phyloP scores from a whole-genome alignment of 345 rosid genomes.

The Hevea brasiliensis region DNA sequence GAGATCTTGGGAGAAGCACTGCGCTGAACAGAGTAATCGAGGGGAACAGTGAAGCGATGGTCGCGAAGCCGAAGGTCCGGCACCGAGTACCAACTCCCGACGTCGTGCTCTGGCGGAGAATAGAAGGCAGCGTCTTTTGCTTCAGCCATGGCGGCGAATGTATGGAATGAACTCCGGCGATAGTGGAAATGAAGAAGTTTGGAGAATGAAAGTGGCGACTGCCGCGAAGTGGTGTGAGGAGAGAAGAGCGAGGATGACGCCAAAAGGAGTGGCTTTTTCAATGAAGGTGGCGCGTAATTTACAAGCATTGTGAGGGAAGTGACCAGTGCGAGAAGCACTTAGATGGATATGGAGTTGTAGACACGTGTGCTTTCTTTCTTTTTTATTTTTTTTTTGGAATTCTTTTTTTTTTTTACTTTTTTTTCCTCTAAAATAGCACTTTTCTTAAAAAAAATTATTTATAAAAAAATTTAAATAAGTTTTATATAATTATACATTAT shows the following conservation, averaged over 20 bases:
- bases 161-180: constrained; percentile 23
- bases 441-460: too few relatives aligned
- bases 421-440: too few relatives aligned
- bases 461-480: too few relatives aligned
- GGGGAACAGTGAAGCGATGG: constrained; percentile 75
- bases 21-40: constrained; percentile 53
- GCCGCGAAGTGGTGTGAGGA: constrained; percentile 12
- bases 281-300: constrained; percentile 28
- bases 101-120: constrained; percentile 46
- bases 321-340: background rate
- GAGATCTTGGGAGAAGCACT: constrained; percentile 53
- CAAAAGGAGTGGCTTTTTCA: constrained; percentile 19
- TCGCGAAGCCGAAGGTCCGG: constrained; percentile 86
- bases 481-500: too few relatives aligned
- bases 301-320: constrained; percentile 27
- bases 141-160: constrained; percentile 40
- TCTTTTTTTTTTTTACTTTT: too few relatives aligned
- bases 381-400: too few relatives aligned
- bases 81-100: constrained; percentile 67
- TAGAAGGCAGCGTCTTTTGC: constrained; percentile 7
- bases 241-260: constrained; percentile 18
- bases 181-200: constrained; percentile 8
- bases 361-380: too few relatives aligned
- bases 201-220: constrained; percentile 6
- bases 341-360: too few relatives aligned